A percentile compares a stretch with the other conserved stretches of the same genome.
Conservation (phyloP, 139 green algal species). For the Coelastrella sp. region DNA sequence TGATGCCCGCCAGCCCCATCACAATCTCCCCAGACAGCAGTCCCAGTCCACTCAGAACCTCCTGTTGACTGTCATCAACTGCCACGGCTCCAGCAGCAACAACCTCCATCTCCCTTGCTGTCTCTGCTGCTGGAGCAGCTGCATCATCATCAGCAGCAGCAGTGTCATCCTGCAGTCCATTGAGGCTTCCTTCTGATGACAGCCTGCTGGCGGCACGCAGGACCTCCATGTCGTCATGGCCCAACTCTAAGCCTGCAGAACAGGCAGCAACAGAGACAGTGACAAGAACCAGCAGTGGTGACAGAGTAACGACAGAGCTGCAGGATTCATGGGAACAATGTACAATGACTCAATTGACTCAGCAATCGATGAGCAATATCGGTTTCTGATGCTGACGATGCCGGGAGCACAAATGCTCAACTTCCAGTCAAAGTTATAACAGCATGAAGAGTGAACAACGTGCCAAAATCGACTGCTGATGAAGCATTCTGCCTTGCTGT, state of each 20-base stretch:
- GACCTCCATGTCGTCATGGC: slow-evolving; percentile 8
- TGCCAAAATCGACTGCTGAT: neutral
- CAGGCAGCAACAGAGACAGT: neutral
- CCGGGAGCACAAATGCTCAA: neutral
- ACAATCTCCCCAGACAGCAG: slow-evolving; percentile 22
- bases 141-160: neutral
- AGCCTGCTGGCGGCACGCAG: slow-evolving; percentile 9
- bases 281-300: too few species aligned
- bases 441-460: neutral
- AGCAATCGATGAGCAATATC: too few species aligned
- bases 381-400: neutral
- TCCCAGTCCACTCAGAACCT: slow-evolving; percentile 27
- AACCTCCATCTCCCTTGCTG: neutral
- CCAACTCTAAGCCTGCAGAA: neutral
- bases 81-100: neutral
- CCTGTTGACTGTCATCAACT: neutral
- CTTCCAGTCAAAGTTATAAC: neutral
- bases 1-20: neutral
- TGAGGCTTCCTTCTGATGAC: slow-evolving; percentile 6
- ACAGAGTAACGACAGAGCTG: too few species aligned
- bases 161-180: neutral
- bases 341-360: too few species aligned
- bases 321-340: too few species aligned
- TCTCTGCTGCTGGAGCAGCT: neutral
- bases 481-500: neutral